phyloP scores from a whole-genome alignment of 2,329 filamentous ascomycete genomes.

The Lachnellula arida region DNA sequence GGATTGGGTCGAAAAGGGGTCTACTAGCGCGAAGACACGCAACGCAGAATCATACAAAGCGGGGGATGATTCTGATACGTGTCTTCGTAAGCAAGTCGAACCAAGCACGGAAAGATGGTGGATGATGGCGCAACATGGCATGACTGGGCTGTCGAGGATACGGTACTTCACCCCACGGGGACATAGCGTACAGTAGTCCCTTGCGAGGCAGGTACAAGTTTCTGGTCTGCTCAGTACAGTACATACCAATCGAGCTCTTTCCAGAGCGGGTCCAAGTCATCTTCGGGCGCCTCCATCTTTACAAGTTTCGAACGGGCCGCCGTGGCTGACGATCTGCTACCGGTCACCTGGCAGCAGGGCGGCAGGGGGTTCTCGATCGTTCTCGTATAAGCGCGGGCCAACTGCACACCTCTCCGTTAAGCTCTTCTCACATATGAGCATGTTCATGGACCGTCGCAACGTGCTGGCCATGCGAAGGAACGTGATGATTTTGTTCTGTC shows the following conservation, averaged over 20 bases:
- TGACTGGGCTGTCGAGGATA: neutral
- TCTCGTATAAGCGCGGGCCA: constrained; percentile 16
- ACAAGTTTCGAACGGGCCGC: constrained; percentile 8
- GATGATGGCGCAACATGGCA: neutral
- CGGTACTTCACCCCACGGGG: constrained; percentile 4
- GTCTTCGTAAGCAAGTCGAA: neutral
- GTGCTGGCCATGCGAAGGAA: neutral
- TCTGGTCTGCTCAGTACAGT: neutral
- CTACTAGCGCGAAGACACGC: neutral
- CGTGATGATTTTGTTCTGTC: neutral
- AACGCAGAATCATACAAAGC: neutral
- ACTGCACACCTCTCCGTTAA: constrained; percentile 16
- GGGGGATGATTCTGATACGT: neutral
- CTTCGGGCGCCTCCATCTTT: constrained; percentile 51
- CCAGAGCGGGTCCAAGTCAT: constrained; percentile 31
- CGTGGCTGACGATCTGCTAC: constrained; percentile 6
- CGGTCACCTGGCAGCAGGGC: constrained; percentile 26
- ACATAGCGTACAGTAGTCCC: neutral
- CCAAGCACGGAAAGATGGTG: neutral
- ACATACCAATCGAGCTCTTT: constrained; percentile 30
- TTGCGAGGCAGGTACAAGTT: neutral
- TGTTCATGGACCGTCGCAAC: neutral
- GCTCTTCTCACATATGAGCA: neutral
- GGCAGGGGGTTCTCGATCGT: constrained; percentile 2
- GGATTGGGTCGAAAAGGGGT: neutral